Evolutionary conservation across 1,284 basidiomycete genomes (phyloP), one percentile per base, ranked within the genome.

Genomic region (Apiotrichum mycotoxinovorans): DNA sequence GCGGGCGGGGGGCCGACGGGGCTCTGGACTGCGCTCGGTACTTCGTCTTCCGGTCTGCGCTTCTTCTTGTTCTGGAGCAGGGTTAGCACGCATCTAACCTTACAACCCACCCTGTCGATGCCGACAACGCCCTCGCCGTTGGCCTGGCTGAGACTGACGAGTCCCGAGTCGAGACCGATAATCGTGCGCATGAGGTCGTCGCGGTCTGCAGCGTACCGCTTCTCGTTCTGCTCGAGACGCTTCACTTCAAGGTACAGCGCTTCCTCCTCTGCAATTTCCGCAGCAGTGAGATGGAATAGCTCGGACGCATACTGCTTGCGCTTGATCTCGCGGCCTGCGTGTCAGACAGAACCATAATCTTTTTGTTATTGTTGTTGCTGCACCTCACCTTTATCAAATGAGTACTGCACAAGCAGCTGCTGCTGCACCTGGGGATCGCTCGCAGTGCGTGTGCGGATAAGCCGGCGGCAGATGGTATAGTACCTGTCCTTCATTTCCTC

Each of bases 401-500:
- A 79, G 70, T 89, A 87, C 54, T 83, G 86, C 26, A 83, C 81
- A n/a, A 91, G 78, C 22, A 88, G 77, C 47, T 84, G 82, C 20
- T 80, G 79, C 75, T 87, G 91, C 63, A 81, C 81, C 1, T 82
- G 77, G 63, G 91, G 88, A 68, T 92, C 90, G 1, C 86, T 87
- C 10, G 84, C 79, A 15, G 91, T 89, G 41, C 92, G 81, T 59
- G 85, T 89, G 45, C 91, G 83, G 35, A 97, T 83, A 23, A 98
- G 83, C 56, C 89, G 88, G 34, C 95, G 84, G 72, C 92, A 96
- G 23, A 96, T 88, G 52, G 89, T 87, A 71, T 89, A 98, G 72
- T 98, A 98, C 35, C 96, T 81, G 61, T 92, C 89, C 79, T 98
- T 98, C 68, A 99, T 79, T 61, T 97, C 94, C 89, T 93, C 90